Base-by-base conservation (phyloP, 768 basidiomycete species). In the Trametes punicea region DNA sequence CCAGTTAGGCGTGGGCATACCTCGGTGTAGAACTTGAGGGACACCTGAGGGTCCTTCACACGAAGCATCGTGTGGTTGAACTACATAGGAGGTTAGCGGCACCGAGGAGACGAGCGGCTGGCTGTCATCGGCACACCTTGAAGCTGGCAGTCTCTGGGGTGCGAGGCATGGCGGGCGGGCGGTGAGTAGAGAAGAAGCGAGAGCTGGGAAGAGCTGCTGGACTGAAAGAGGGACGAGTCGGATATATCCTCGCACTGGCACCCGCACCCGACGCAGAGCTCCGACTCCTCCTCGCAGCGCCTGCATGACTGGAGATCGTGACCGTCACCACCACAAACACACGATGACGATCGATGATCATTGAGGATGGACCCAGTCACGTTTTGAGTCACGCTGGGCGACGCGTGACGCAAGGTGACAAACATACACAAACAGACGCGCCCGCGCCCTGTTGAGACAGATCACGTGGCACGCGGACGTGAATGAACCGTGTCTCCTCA, bases 31-130 rank as follows among this genome's bases (percentile, higher is more conserved):
- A 93, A 98, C 20, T 78, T 74, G 57, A 96, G 68, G 16, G 92
- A 94, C 41, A 73, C 77, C 62, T 92, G 84, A 7, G 93, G 87
- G 68, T 96, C 92, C 75, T 87, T 94, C 69, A 96, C 78, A 63
- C 93, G 82, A 64, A 94, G 70, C 92, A 92, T 93, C 18, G 88
- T 90, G 70, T 93, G 90, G 68, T 92, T 90, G 73, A 88, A 84
- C 87, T 89, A 58, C 6, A 30, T 6, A 39, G 6, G 15, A 42
- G 18, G 46, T 41, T 25, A 31, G 40, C 23, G 20, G 18, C 21
- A 44, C 1, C 6, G 25, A 26, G 18, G 23, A 25, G 9, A 13
- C 13, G 18, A 25, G 11, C 18, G 10, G 25, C 25, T 6, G n/a
- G 39, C 18, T 20, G 21, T 10, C 21, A 21, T 21, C n/a, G n/a